Base-by-base conservation (phyloP, 2,329 filamentous ascomycete genomes). In the Nemania sp. region DNA sequence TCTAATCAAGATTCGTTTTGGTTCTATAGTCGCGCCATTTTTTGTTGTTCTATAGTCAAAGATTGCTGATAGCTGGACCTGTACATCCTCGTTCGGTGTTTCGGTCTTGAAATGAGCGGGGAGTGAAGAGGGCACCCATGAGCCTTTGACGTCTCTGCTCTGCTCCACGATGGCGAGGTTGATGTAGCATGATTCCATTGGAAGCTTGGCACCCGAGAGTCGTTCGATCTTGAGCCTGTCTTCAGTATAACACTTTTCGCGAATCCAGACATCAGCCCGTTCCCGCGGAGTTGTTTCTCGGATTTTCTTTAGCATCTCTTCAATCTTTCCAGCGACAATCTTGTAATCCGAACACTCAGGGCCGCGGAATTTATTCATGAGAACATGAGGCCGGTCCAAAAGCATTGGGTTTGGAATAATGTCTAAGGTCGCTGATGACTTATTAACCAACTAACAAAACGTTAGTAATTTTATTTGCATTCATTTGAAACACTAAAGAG, bases 1-100 rank as follows among this genome's bases (percentile, higher is more conserved):
- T 21, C 47, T 47, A 17, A 58, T 58, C 20, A 58, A n/a, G 18
- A 52, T 46, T 25, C 47, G 35, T 17, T 29, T 58, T 12, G 55
- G 55, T 20, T 35, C 13, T 39, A 21, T 18, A 7, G 4, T 7
- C 4, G 25, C 25, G 35, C n/a, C 35, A n/a, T 57, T 35, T 18
- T 17, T 15, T 12, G 13, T 35, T 20, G 34, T 37, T 39, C 52
- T 39, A 18, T 46, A 4, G 13, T 43, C 13, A 13, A 54, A 35
- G 25, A 54, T 17, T n/a, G 7, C 21, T 15, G 25, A 3, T 4
- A 54, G 40, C n/a, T 54, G 25, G 13, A 54, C 29, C 4, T 2
- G 47, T 13, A 32, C 35, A 9, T n/a, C 35, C n/a, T 40, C 7
- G 15, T 52, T 11, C 3, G 25, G 51, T 20, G 10, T 21, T 45